Percentiles rank a stretch among this genome's conserved stretches.
These are phyloP conservation scores for Phytophthora constricta DNA, from an alignment of 352 stramenopile species.

Conservation along the genomic window DNA sequence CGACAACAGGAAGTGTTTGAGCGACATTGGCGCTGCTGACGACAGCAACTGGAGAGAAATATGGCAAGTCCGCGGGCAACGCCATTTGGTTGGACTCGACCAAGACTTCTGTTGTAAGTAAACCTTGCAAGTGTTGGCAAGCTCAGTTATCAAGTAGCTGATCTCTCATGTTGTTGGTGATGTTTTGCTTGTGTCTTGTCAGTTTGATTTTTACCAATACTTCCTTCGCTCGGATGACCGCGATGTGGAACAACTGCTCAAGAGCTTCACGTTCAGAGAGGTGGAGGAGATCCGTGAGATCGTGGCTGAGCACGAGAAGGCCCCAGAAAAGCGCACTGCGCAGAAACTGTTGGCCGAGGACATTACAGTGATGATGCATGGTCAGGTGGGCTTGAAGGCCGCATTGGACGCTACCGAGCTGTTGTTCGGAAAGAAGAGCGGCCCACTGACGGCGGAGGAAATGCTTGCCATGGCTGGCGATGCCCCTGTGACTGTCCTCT, in stretches of 20 bases:
- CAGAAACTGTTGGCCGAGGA: constrained; percentile 75
- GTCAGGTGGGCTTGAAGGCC: constrained; percentile 74
- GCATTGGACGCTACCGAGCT: constrained; percentile 68
- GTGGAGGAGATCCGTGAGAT: constrained; percentile 93
- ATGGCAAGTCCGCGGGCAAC: constrained; percentile 98
- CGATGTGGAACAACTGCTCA: constrained; percentile 96
- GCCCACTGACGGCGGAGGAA: constrained; percentile 66
- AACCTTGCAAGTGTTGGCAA: background rate
- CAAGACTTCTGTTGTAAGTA: constrained; percentile 94
- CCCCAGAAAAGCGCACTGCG: constrained; percentile 80
- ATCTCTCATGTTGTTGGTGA: constrained; percentile 2
- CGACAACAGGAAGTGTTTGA: constrained; percentile 88
- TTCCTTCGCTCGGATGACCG: constrained; percentile 89
- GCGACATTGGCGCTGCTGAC: constrained; percentile 97
- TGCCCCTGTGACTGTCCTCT: constrained; percentile 50
- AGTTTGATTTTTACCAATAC: constrained; percentile 95
- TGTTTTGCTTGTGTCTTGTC: background rate
- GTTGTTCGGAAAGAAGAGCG: constrained; percentile 71
- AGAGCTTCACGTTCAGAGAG: constrained; percentile 97
- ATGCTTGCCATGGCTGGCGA: constrained; percentile 77
- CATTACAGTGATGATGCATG: constrained; percentile 95
- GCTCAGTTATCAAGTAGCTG: background rate
- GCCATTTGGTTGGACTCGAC: constrained; percentile 97
- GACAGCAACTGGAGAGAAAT: constrained; percentile 98
- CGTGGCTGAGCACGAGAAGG: constrained; percentile 73